phyloP scores from a whole-genome alignment of 2,329 filamentous ascomycete species.

The Hypomyces rosellus region DNA sequence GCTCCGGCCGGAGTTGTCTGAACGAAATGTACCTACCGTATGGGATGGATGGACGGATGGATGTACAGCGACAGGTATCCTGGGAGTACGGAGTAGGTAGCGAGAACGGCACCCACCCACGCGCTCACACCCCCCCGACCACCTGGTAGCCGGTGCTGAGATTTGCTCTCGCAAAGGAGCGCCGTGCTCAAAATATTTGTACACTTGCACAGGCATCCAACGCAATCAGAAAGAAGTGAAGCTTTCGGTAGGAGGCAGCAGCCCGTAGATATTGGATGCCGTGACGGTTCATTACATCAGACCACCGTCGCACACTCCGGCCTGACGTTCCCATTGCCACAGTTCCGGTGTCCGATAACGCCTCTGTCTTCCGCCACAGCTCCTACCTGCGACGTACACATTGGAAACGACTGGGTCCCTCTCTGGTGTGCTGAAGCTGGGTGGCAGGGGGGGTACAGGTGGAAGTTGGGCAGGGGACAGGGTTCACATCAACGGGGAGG shows the following conservation, averaged over 20 bases:
- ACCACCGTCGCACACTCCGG: not conserved
- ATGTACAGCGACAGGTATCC: slow-evolving; percentile 1
- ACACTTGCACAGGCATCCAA: not conserved
- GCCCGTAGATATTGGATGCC: not conserved
- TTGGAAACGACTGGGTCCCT: not conserved
- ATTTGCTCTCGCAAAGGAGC: not conserved
- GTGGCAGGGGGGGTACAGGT: not conserved
- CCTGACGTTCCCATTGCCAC: slow-evolving; percentile 8
- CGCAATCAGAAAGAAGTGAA: not conserved
- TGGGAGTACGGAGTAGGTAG: not conserved
- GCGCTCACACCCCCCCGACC: not conserved
- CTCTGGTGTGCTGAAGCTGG: slow-evolving; percentile 1
- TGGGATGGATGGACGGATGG: too few relatives aligned
- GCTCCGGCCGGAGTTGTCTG: slow-evolving; percentile 9
- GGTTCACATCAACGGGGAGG: not conserved
- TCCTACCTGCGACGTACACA: not conserved
- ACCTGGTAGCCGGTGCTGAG: slow-evolving; percentile 8
- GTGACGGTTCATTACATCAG: slow-evolving; percentile 4
- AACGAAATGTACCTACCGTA: not conserved
- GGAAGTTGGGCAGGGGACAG: slow-evolving; percentile 5
- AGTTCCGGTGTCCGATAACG: slow-evolving; percentile 9
- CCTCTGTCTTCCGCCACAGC: slow-evolving; percentile 7
- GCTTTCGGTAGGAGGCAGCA: not conserved
- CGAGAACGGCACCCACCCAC: slow-evolving; percentile 1
- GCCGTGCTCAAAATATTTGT: not conserved